Conservation (phyloP, 2,329 filamentous ascomycete species). For the Shiraia bambusicola region DNA sequence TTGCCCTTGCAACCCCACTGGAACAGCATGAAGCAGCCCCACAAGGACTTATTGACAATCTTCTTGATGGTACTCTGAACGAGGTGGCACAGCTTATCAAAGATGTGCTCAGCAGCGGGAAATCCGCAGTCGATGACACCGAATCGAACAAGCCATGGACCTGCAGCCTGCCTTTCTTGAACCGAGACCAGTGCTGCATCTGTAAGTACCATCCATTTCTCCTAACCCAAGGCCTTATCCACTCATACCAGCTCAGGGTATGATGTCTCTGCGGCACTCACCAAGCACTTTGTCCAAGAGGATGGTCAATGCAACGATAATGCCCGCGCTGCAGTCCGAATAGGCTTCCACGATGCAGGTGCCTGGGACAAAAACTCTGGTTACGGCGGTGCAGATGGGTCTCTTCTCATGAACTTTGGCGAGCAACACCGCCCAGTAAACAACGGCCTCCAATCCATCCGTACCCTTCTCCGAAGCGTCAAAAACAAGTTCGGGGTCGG, state of each 20-base stretch:
- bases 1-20: conserved; percentile 23
- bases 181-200: conserved; percentile 30
- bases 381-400: conserved; percentile 46
- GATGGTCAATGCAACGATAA: conserved; percentile 37
- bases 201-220: conserved; percentile 21
- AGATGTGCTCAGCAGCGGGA: conserved; percentile 29
- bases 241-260: conserved; percentile 25
- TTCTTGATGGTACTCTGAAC: conserved; percentile 21
- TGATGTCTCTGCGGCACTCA: conserved; percentile 36
- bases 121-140: conserved; percentile 27
- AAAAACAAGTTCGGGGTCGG: conserved; percentile 48
- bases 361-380: conserved; percentile 40
- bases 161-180: conserved; percentile 15
- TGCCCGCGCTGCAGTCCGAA: conserved; percentile 38
- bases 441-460: conserved; percentile 50
- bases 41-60: conserved; percentile 24
- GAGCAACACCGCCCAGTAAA: conserved; percentile 46
- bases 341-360: conserved; percentile 41
- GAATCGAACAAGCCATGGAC: conserved; percentile 23
- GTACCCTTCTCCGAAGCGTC: conserved; percentile 42
- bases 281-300: conserved; percentile 21
- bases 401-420: conserved; percentile 41
- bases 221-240: not conserved
- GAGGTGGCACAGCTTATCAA: conserved; percentile 26
- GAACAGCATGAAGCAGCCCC: conserved; percentile 22